phyloP scores from a whole-genome alignment of 306 rosid genomes.

The Sicyos edulis region DNA sequence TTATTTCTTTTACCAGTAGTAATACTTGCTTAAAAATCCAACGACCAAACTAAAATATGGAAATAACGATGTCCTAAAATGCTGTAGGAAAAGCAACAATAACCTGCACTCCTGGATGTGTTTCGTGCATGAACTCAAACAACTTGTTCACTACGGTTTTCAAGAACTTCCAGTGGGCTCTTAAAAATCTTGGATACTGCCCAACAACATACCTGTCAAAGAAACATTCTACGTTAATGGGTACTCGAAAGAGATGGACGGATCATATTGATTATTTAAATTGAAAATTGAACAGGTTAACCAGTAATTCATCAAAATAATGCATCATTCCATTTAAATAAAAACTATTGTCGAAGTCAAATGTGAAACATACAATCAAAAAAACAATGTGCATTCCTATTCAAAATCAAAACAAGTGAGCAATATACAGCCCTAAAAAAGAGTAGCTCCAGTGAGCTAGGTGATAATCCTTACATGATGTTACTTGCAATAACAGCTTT shows the following conservation, averaged over 20 bases:
- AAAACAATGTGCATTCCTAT: neutral
- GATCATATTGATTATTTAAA: too few species aligned
- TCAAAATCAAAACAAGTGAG: neutral
- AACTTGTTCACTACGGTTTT: constrained; percentile 92
- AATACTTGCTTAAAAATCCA: neutral
- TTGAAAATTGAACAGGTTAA: neutral
- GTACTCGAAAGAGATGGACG: neutral
- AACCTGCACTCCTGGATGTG: constrained; percentile 99
- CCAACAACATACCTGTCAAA: constrained; percentile 92
- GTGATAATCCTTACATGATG: constrained; percentile 58
- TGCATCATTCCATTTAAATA: neutral
- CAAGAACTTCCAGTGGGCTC: constrained; percentile 97
- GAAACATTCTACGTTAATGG: neutral
- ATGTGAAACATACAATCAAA: neutral
- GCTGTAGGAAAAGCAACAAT: constrained; percentile 14
- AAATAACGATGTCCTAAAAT: neutral
- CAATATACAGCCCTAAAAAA: neutral
- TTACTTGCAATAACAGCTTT: constrained; percentile 99
- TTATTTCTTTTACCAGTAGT: neutral
- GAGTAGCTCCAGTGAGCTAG: neutral
- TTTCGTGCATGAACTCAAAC: constrained; percentile 98
- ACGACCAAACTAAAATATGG: neutral
- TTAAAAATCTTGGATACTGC: constrained; percentile 87
- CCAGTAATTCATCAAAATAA: neutral
- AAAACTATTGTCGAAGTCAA: neutral